phyloP scores from a whole-genome alignment of 768 basidiomycete genomes.

The Leccinum truebloodii region DNA sequence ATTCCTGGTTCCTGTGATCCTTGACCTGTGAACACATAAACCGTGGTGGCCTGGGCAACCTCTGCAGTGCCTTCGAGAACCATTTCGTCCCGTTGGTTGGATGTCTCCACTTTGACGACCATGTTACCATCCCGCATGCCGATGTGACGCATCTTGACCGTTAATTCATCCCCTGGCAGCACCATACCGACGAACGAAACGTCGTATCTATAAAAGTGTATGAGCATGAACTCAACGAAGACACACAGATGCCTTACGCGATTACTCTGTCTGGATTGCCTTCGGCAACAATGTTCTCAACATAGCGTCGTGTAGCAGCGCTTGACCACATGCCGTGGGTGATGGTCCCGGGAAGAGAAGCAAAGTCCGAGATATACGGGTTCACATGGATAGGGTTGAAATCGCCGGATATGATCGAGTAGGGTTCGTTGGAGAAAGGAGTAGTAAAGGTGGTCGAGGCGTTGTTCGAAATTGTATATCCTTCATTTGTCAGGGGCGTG shows the following conservation, averaged over 20 bases:
- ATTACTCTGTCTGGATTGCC: conserved; percentile 90
- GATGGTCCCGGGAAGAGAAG: conserved; percentile 91
- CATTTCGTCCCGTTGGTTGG: conserved; percentile 85
- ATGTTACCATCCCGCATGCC: conserved; percentile 94
- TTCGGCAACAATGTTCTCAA: conserved; percentile 93
- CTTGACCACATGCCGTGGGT: conserved; percentile 98
- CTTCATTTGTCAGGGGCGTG: conserved; percentile 78
- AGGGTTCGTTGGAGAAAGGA: conserved; percentile 92
- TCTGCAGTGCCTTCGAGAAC: conserved; percentile 92
- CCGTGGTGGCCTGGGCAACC: conserved; percentile 88
- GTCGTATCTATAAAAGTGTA: conserved; percentile 61
- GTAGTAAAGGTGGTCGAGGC: conserved; percentile 70
- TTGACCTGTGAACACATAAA: conserved; percentile 98
- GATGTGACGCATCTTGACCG: conserved; percentile 83
- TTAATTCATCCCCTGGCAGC: conserved; percentile 84
- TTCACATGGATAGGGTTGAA: conserved; percentile 99
- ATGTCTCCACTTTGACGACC: conserved; percentile 85
- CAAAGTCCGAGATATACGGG: conserved; percentile 96
- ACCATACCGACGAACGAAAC: conserved; percentile 98
- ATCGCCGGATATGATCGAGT: conserved; percentile 94
- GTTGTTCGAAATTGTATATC: conserved; percentile 78
- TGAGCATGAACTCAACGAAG: conserved; percentile 3
- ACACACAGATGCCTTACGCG: conserved; percentile 53
- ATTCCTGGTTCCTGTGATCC: conserved; percentile 98
- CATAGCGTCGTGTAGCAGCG: conserved; percentile 88